Conservation (phyloP, 202 grass and related monocot species). For the Cymbopogon flexuosus region DNA sequence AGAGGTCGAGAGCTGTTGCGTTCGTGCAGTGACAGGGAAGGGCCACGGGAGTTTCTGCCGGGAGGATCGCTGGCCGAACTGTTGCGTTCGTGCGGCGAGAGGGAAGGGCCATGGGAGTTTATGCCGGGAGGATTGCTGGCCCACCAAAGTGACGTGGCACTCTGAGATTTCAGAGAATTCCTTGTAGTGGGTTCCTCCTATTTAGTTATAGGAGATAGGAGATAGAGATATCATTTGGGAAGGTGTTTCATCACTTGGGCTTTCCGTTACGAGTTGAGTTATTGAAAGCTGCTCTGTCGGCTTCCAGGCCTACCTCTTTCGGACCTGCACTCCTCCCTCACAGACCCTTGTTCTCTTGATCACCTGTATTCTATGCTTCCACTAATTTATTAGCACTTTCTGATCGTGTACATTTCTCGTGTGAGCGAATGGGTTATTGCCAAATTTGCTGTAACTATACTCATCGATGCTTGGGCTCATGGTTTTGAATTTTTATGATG, state of each 20-base stretch:
- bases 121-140: no score
- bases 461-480: not conserved
- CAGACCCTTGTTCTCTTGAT: slow-evolving; percentile 8
- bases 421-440: not conserved
- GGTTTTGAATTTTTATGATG: not conserved
- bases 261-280: not conserved
- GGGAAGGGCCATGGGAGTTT: no score
- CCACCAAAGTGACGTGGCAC: no score
- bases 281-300: not conserved
- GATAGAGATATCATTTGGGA: not conserved
- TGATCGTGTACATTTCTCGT: not conserved
- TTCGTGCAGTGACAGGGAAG: no score
- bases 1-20: no score
- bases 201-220: no score
- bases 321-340: not conserved
- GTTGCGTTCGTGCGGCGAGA: no score
- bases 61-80: no score
- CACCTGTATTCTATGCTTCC: not conserved
- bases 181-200: no score
- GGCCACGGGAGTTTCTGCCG: no score
- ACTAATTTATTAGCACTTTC: not conserved
- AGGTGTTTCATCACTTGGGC: not conserved
- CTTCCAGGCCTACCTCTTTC: not conserved
- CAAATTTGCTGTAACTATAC: not conserved
- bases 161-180: no score